Conservation (phyloP, 495 filamentous ascomycete genomes). For the Lineolata rhizophorae region DNA sequence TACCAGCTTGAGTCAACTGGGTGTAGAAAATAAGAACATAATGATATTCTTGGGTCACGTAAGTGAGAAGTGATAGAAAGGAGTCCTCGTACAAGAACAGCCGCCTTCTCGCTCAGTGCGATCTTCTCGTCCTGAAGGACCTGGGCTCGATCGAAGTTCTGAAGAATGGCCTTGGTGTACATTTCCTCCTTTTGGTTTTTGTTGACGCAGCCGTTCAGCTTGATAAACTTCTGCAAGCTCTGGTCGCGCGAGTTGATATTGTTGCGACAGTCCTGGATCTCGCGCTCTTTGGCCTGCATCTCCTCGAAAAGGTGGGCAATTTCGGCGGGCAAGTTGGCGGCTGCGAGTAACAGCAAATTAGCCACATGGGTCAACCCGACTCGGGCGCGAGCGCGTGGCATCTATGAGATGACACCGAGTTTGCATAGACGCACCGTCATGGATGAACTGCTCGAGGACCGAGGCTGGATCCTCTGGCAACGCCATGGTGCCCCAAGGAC, state of each 20-base stretch:
- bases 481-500: conserved; percentile 11
- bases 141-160: conserved; percentile 48
- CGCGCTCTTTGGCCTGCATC: conserved; percentile 71
- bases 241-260: conserved; percentile 57
- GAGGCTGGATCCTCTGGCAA: conserved; percentile 56
- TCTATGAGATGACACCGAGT: too few species aligned
- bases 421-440: conserved; percentile 32
- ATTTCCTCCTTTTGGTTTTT: conserved; percentile 73
- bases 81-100: conserved; percentile 28
- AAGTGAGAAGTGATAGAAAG: conserved; percentile 3
- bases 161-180: conserved; percentile 43
- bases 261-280: conserved; percentile 48
- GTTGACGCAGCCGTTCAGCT: conserved; percentile 54
- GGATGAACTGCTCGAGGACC: conserved; percentile 82
- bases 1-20: background rate
- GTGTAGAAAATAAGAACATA: background rate
- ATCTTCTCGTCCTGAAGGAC: conserved; percentile 77
- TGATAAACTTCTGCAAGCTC: conserved; percentile 79
- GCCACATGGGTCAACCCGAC: background rate
- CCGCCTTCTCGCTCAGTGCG: conserved; percentile 52
- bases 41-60: too few species aligned
- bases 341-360: conserved; percentile 14
- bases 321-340: conserved; percentile 78
- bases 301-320: conserved; percentile 87
- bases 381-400: background rate